Evolutionary conservation across 331 rosid species (phyloP).

Genomic region (Pyrus hybrid): DNA sequence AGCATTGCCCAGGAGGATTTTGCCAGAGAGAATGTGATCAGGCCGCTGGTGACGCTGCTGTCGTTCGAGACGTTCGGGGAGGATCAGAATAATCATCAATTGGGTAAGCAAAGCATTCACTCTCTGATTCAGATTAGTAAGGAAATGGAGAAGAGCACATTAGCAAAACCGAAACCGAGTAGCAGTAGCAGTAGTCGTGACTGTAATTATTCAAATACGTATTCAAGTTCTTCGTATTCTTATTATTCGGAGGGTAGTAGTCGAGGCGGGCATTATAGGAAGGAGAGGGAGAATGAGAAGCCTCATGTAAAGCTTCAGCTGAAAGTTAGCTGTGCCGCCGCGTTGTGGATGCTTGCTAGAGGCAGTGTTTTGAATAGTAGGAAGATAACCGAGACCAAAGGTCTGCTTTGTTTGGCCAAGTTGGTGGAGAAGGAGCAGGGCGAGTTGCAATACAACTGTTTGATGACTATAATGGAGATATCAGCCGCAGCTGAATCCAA

Average conservation of each 20-base stretch:
- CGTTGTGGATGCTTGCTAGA: conserved; percentile 74
- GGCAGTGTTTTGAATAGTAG: conserved; percentile 43
- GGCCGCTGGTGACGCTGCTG: conserved; percentile 59
- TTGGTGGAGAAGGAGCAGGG: conserved; percentile 66
- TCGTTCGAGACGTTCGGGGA: conserved; percentile 50
- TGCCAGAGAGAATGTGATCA: conserved; percentile 63
- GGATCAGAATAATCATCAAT: conserved; percentile 33
- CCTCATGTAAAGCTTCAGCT: conserved; percentile 37
- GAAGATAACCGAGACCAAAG: conserved; percentile 78
- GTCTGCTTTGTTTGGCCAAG: conserved; percentile 75
- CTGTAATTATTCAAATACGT: neutral
- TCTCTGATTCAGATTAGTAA: conserved; percentile 42
- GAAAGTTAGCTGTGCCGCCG: conserved; percentile 59
- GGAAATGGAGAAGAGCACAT: conserved; percentile 14
- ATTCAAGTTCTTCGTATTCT: conserved; percentile 13
- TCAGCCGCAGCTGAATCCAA: conserved; percentile 66
- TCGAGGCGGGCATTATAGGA: conserved; percentile 35
- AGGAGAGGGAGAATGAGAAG: conserved; percentile 56
- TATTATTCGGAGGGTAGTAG: conserved; percentile 45
- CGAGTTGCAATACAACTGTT: conserved; percentile 60
- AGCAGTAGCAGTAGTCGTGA: neutral
- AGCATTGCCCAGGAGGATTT: conserved; percentile 56
- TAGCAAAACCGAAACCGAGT: neutral
- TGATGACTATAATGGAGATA: conserved; percentile 86
- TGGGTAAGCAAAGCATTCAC: conserved; percentile 45